phyloP scores from a whole-genome alignment of 805 yeast species.

The Ogataea trehaloabstinens region DNA sequence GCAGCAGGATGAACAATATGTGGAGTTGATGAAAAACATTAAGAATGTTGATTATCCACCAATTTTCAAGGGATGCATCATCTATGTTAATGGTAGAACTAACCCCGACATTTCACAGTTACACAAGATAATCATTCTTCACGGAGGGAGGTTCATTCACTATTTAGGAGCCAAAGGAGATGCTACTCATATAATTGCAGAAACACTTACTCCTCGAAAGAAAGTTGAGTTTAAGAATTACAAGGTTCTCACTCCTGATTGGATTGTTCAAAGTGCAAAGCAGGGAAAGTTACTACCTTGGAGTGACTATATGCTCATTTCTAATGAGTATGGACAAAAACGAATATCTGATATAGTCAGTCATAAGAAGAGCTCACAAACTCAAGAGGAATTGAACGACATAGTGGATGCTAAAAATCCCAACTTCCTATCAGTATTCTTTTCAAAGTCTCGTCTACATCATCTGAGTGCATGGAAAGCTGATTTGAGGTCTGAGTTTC shows the following conservation, averaged over 20 bases:
- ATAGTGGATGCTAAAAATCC: slow-evolving; percentile 70
- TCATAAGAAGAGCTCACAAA: slow-evolving; percentile 10
- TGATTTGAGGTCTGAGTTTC: slow-evolving; percentile 60
- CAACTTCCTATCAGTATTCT: slow-evolving; percentile 66
- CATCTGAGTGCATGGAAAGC: slow-evolving; percentile 88
- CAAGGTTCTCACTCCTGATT: slow-evolving; percentile 76
- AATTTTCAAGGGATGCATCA: slow-evolving; percentile 60
- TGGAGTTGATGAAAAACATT: slow-evolving; percentile 47
- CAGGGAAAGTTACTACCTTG: slow-evolving; percentile 55
- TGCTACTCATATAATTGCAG: slow-evolving; percentile 85
- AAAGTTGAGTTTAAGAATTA: slow-evolving; percentile 59
- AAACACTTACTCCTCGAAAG: slow-evolving; percentile 75
- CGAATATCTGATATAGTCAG: slow-evolving; percentile 19
- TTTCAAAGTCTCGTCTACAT: slow-evolving; percentile 80
- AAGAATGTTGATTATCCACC: slow-evolving; percentile 29
- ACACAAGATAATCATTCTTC: slow-evolving; percentile 63
- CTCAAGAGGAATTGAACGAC: slow-evolving; percentile 9
- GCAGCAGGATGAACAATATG: slow-evolving; percentile 47
- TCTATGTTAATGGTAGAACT: slow-evolving; percentile 90
- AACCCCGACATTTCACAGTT: slow-evolving; percentile 72
- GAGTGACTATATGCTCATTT: slow-evolving; percentile 60
- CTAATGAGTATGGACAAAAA: slow-evolving; percentile 54
- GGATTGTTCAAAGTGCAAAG: slow-evolving; percentile 71
- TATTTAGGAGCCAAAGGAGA: slow-evolving; percentile 66
- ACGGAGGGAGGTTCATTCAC: slow-evolving; percentile 80